These are phyloP conservation scores for Eucalyptus marginata DNA, from an alignment of 345 rosid species.

Conservation along the genomic window DNA sequence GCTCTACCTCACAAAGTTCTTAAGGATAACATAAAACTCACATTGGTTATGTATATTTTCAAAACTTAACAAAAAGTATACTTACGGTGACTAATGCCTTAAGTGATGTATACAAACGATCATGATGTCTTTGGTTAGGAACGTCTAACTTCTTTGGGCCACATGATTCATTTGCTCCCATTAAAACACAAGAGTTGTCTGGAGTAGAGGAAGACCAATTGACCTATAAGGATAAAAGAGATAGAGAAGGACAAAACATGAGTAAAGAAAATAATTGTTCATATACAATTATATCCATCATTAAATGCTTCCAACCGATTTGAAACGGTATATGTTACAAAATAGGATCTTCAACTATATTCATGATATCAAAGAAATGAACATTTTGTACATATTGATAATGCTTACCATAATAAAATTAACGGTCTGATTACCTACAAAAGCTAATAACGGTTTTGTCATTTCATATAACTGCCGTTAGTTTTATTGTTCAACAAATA, in stretches of 20 bases:
- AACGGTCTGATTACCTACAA: background rate
- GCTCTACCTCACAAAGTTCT: background rate
- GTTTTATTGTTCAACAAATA: background rate
- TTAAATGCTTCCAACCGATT: background rate
- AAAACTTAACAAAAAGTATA: background rate
- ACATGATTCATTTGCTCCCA: background rate
- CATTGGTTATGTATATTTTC: background rate
- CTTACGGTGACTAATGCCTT: background rate
- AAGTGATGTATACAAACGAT: background rate
- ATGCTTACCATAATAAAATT: background rate
- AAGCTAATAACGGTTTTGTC: background rate
- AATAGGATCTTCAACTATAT: background rate
- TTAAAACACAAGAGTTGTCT: background rate
- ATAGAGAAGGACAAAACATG: background rate
- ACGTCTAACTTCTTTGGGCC: background rate
- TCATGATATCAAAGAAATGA: background rate
- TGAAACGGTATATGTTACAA: background rate
- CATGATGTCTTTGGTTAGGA: background rate
- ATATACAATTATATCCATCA: background rate
- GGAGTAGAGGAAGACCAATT: background rate
- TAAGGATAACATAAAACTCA: background rate
- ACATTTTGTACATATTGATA: background rate
- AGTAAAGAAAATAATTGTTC: background rate
- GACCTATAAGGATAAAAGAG: background rate
- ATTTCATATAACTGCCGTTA: background rate